Conservation (phyloP, 75 land plant species). For the Isoetes taiwanensis region DNA sequence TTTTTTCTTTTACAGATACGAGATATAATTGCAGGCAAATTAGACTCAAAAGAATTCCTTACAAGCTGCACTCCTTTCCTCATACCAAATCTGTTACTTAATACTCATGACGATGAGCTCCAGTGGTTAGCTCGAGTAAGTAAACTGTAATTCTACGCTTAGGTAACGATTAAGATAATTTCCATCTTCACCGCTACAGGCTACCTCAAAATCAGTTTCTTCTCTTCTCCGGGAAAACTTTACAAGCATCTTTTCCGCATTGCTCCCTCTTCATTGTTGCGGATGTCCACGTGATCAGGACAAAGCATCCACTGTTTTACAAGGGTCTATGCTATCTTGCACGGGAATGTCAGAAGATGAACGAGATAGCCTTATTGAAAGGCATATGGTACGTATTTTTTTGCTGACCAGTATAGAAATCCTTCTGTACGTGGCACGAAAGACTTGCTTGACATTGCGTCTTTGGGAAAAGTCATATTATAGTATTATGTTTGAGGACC, state of each 20-base stretch:
- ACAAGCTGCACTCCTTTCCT: conserved; percentile 55
- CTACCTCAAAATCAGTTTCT: conserved; percentile 32
- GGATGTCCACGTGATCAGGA: conserved; percentile 29
- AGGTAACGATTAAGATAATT: background rate
- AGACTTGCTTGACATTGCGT: too few relatives aligned
- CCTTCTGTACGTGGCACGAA: too few relatives aligned
- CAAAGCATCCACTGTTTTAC: conserved; percentile 37
- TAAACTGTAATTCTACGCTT: background rate
- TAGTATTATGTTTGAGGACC: too few relatives aligned
- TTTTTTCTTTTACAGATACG: conserved; percentile 43
- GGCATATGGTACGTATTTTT: conserved; percentile 44
- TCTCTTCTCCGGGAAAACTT: conserved; percentile 44
- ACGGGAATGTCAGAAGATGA: conserved; percentile 63
- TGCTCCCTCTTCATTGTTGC: conserved; percentile 61
- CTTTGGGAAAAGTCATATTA: too few relatives aligned
- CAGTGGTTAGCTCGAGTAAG: conserved; percentile 56
- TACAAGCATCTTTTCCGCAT: conserved; percentile 57
- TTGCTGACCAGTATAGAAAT: too few relatives aligned
- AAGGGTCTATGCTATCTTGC: conserved; percentile 38
- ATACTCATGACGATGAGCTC: conserved; percentile 36
- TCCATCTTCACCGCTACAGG: conserved; percentile 24
- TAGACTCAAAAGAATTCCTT: conserved; percentile 45
- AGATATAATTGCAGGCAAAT: conserved; percentile 37
- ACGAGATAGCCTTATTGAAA: conserved; percentile 70
- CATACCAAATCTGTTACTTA: conserved; percentile 53